A percentile compares a stretch with the other conserved stretches of the same genome.
phyloP scores from a whole-genome alignment of 129 eudicot genomes.

The carrot (Daucus carota) region DH1_v3.0 NC_030382.2:28249501-28250000 shows the following conservation, averaged over 20 bases:
- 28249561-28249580: slow-evolving; percentile 49
- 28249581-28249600: slow-evolving; percentile 27
- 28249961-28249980: too few relatives aligned
- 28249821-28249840: not conserved
- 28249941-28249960: not conserved
- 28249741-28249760: not conserved
- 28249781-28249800: not conserved
- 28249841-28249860: not conserved
- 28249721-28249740: not conserved
- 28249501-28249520: not conserved
- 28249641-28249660: slow-evolving; percentile 54
- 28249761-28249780: not conserved
- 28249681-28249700: slow-evolving; percentile 35
- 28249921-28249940: not conserved
- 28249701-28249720: not conserved
- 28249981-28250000: too few relatives aligned
- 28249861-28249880: slow-evolving; percentile 23
- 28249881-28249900: slow-evolving; percentile 35
- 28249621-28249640: slow-evolving; percentile 38
- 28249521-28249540: slow-evolving; percentile 25
- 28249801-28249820: slow-evolving; percentile 1
- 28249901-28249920: slow-evolving; percentile 9
- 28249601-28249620: slow-evolving; percentile 27
- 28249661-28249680: slow-evolving; percentile 49
- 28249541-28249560: slow-evolving; percentile 54